Evolutionary conservation across 495 filamentous ascomycete genomes (phyloP), one percentile per base, ranked within the genome.

Genomic region (Collariella sp.): DNA sequence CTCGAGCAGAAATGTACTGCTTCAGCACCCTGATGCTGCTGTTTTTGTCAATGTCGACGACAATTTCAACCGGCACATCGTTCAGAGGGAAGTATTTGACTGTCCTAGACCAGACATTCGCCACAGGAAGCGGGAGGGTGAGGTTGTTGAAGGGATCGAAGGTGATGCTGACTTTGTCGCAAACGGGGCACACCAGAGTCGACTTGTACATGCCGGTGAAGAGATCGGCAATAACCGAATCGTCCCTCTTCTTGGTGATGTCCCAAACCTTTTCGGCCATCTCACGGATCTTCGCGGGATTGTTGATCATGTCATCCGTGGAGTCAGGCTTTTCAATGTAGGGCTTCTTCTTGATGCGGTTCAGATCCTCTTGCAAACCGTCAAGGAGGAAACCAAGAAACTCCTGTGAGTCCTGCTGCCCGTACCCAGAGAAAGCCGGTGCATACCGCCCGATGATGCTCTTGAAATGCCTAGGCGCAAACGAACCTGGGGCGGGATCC

Each of bases 191-290:
- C 54, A 89, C 81, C 39, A 98, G 79, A 5, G 91, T 97, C 24
- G 91, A 96, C 73, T 96, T 96, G 77, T 97, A 98, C 76, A 96
- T 88, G 47, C 93, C 93, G 42, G 87, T 90, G 66, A 98, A 97
- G 5, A 98, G 76, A 63, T 98, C 93, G 31, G 87, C 89, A 57
- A 95, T 87, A 36, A 96, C 84, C 3, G 94, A 97, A 64, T 96
- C 90, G 59, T 97, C 96, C 38, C 93, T 83, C 55, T 85, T 83
- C 65, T 88, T 90, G 66, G 95, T 95, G 47, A 95, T 95, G 36
- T 88, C 80, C 83, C 93, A 93, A 51, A 87, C 91, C 58, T 85
- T 82, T 24, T 86, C 80, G 2, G 90, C 93, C 71, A 98, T 89
- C 52, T 86, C 79, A 33, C 79, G 76, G 60, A 98, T 84, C 0